These are phyloP conservation scores for Colletotrichum lentis DNA, from an alignment of 2,329 filamentous ascomycete genomes.

Conservation along the genomic window DNA sequence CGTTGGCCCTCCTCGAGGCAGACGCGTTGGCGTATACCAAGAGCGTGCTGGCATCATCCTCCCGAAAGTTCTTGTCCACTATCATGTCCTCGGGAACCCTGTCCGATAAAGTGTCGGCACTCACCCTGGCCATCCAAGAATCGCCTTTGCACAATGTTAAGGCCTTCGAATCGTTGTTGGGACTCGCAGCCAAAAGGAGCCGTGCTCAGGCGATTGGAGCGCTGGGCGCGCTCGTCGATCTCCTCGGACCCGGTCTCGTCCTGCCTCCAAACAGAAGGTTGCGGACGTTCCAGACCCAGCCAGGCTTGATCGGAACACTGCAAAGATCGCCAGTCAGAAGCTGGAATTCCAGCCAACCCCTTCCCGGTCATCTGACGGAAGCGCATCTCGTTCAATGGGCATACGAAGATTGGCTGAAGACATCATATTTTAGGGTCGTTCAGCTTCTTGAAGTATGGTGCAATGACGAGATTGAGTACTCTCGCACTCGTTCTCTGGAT, in stretches of 20 bases:
- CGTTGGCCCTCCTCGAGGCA: slow-evolving; percentile 75
- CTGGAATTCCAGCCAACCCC: slow-evolving; percentile 74
- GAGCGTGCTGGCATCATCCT: slow-evolving; percentile 80
- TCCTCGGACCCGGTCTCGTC: slow-evolving; percentile 87
- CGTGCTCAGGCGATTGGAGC: slow-evolving; percentile 92
- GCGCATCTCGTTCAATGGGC: slow-evolving; percentile 86
- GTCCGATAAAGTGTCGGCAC: slow-evolving; percentile 93
- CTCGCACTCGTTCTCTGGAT: slow-evolving; percentile 84
- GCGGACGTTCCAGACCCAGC: slow-evolving; percentile 80
- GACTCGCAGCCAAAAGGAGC: slow-evolving; percentile 89
- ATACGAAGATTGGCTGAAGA: slow-evolving; percentile 95
- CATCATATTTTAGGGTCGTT: slow-evolving; percentile 89
- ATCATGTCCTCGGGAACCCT: slow-evolving; percentile 97
- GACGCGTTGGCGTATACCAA: slow-evolving; percentile 80
- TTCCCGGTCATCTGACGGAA: slow-evolving; percentile 78
- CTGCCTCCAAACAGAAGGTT: slow-evolving; percentile 85
- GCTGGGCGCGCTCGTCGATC: slow-evolving; percentile 91
- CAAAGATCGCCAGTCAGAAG: slow-evolving; percentile 63
- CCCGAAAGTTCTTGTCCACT: slow-evolving; percentile 94
- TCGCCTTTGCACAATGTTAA: slow-evolving; percentile 93
- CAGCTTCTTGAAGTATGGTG: slow-evolving; percentile 93
- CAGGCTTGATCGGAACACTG: slow-evolving; percentile 75
- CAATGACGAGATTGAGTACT: slow-evolving; percentile 93
- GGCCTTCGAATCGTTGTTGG: slow-evolving; percentile 84
- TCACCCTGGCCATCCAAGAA: slow-evolving; percentile 94